These are phyloP conservation scores for Dendrothele bispora DNA, from an alignment of 768 basidiomycete species.

Conservation along the genomic window DNA sequence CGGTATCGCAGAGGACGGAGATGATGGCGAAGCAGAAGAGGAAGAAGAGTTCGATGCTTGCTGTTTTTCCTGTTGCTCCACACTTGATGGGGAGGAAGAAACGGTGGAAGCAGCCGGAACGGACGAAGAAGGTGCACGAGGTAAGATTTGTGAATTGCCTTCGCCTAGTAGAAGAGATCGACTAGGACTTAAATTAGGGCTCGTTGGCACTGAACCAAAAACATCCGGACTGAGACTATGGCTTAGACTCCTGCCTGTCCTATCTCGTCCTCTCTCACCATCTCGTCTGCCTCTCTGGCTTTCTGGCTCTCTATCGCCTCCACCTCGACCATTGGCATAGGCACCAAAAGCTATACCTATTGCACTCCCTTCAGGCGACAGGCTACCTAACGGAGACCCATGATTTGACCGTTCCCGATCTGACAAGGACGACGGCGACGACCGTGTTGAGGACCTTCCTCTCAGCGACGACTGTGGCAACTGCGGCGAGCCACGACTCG, in stretches of 20 bases:
- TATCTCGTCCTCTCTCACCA: slow-evolving; percentile 41
- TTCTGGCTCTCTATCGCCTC: slow-evolving; percentile 26
- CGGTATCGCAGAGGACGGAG: slow-evolving; percentile 9
- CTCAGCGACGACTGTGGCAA: slow-evolving; percentile 33
- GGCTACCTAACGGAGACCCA: slow-evolving; percentile 26
- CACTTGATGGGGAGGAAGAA: background rate
- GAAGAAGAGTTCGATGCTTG: background rate
- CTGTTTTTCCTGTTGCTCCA: background rate
- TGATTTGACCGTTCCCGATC: slow-evolving; percentile 40
- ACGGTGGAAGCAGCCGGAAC: background rate
- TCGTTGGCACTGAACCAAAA: slow-evolving; percentile 23
- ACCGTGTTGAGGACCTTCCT: slow-evolving; percentile 56
- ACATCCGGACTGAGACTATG: slow-evolving; percentile 39
- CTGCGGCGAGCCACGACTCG: slow-evolving; percentile 9
- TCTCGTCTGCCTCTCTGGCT: slow-evolving; percentile 27
- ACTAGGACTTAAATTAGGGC: slow-evolving; percentile 19
- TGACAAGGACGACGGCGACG: slow-evolving; percentile 53
- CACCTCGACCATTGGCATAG: slow-evolving; percentile 21
- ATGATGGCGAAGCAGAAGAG: background rate
- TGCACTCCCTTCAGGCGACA: slow-evolving; percentile 25
- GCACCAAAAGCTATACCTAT: slow-evolving; percentile 5
- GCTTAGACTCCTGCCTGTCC: slow-evolving; percentile 37
- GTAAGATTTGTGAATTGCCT: background rate
- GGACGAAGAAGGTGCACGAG: background rate
- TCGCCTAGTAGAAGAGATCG: slow-evolving; percentile 15